phyloP scores from a whole-genome alignment of 352 stramenopile species.

The Pilasporangium apinafurcum region DNA sequence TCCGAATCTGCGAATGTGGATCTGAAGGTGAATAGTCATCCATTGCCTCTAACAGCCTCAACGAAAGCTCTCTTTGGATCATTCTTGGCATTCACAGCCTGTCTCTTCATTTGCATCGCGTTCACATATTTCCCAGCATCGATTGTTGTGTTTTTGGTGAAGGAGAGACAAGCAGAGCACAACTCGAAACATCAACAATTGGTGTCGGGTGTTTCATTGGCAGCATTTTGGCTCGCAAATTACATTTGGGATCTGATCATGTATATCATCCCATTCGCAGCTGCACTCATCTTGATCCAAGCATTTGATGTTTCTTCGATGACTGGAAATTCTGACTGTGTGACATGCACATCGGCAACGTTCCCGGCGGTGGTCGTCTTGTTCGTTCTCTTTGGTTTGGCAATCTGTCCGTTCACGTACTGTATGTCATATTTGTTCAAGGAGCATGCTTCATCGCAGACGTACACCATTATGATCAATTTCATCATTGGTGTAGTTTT shows the following conservation, averaged over 20 bases:
- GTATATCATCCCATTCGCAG: conserved; percentile 80
- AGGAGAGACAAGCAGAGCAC: conserved; percentile 87
- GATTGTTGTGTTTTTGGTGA: conserved; percentile 94
- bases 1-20: conserved; percentile 14
- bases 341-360: neutral
- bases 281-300: conserved; percentile 40
- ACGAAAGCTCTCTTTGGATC: conserved; percentile 51
- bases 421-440: conserved; percentile 54
- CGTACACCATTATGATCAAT: conserved; percentile 71
- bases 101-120: conserved; percentile 86
- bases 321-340: neutral
- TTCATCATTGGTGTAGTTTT: conserved; percentile 56
- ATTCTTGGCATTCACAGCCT: conserved; percentile 63
- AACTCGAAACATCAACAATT: conserved; percentile 97
- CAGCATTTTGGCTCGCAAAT: conserved; percentile 95
- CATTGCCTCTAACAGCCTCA: conserved; percentile 55
- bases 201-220: conserved; percentile 91
- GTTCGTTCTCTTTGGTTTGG: conserved; percentile 55
- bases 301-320: conserved; percentile 34
- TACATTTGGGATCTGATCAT: conserved; percentile 90
- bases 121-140: conserved; percentile 92
- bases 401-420: conserved; percentile 65
- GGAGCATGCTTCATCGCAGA: conserved; percentile 39
- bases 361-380: conserved; percentile 14
- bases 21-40: conserved; percentile 38